phyloP scores from a whole-genome alignment of 108 stramenopile genomes.

The Nitzschia palea region DNA sequence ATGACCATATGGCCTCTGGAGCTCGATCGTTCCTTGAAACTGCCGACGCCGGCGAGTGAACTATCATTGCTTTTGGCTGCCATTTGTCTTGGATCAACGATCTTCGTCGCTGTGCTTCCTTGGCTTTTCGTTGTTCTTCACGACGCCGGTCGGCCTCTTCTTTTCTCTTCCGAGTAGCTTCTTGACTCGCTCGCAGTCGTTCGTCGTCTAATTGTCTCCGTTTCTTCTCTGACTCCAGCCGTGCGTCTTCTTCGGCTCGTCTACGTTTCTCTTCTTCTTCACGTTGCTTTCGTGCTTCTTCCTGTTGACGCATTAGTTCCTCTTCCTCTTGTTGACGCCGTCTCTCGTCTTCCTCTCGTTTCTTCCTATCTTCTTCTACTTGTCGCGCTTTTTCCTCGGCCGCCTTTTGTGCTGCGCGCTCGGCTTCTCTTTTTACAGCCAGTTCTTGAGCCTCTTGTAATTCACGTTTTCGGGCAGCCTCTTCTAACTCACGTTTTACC shows the following conservation, averaged over 20 bases:
- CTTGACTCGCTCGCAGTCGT: conserved; percentile 5
- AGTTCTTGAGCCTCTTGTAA: conserved; percentile 11
- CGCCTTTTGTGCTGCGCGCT: conserved; percentile 1
- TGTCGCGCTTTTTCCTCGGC: conserved; percentile 3
- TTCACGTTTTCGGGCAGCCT: background rate
- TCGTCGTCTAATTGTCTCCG: conserved; percentile 3
- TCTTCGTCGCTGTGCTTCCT: background rate
- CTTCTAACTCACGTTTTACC: conserved; percentile 2
- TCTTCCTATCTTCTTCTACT: background rate
- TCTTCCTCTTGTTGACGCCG: background rate
- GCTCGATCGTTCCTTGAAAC: background rate
- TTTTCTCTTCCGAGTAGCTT: background rate
- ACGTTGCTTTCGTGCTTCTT: background rate
- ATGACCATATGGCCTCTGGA: conserved; percentile 1
- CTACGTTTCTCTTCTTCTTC: conserved; percentile 5
- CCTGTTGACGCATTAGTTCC: background rate
- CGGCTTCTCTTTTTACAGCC: conserved; percentile 11
- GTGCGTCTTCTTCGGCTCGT: conserved; percentile 3
- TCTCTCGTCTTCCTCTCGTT: background rate
- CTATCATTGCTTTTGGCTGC: conserved; percentile 1
- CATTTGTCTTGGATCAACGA: conserved; percentile 5
- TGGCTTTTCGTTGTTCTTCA: background rate
- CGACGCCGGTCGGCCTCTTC: conserved; percentile 7
- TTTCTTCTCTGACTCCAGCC: background rate
- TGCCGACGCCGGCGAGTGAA: conserved; percentile 3